phyloP scores from a whole-genome alignment of 768 basidiomycete species.

The Boletus sensibilis region DNA sequence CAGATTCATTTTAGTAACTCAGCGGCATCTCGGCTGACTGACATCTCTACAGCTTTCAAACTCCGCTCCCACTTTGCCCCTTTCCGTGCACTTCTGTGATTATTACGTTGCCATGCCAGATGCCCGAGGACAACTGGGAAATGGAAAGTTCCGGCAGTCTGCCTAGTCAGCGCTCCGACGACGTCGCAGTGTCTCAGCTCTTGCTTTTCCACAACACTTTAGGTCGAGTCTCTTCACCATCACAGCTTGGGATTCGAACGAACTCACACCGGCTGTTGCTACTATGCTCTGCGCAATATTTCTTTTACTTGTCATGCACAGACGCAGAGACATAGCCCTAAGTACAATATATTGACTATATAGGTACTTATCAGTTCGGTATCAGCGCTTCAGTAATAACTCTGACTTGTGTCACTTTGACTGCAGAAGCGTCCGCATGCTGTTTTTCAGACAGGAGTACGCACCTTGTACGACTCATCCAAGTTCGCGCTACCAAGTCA shows the following conservation, averaged over 20 bases:
- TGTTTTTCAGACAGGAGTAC: neutral
- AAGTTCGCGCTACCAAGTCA: neutral
- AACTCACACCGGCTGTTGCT: neutral
- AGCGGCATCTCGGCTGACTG: constrained; percentile 2
- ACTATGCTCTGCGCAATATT: neutral
- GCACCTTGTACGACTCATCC: neutral
- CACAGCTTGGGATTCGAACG: neutral
- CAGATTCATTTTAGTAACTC: neutral
- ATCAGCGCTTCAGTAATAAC: neutral
- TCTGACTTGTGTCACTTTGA: constrained; percentile 1
- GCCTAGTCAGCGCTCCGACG: neutral
- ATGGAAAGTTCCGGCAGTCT: neutral
- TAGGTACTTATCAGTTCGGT: neutral
- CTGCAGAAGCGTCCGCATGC: neutral
- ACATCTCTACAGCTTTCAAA: neutral
- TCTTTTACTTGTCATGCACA: neutral
- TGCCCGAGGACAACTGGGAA: too few species aligned
- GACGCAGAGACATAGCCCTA: neutral
- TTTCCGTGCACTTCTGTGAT: neutral
- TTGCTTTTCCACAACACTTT: neutral
- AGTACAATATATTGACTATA: neutral
- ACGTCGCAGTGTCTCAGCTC: neutral
- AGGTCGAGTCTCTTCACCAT: neutral
- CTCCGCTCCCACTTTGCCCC: neutral
- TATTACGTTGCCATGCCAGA: neutral